phyloP scores from a whole-genome alignment of 495 filamentous ascomycete genomes.

The Xanthoparmelia taractica region DNA sequence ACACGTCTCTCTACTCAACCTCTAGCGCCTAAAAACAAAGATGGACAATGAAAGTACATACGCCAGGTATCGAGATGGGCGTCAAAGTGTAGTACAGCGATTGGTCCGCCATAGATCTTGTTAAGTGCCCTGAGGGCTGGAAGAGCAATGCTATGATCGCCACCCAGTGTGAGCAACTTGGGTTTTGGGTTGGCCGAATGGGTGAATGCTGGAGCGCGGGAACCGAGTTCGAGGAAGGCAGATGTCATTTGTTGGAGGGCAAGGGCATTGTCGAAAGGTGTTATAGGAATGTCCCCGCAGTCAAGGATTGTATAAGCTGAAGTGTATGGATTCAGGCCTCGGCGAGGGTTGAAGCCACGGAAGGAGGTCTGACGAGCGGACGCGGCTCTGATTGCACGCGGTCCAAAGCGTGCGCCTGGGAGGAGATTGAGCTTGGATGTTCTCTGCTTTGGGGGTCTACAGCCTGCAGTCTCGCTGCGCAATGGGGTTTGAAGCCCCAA shows the following conservation, averaged over 20 bases:
- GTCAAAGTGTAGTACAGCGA: slow-evolving; percentile 81
- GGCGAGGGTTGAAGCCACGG: slow-evolving; percentile 70
- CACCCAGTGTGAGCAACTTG: slow-evolving; percentile 70
- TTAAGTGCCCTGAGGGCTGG: slow-evolving; percentile 66
- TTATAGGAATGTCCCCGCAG: slow-evolving; percentile 76
- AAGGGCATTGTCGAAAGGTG: slow-evolving; percentile 68
- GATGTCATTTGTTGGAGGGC: slow-evolving; percentile 71
- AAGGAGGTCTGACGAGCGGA: slow-evolving; percentile 64
- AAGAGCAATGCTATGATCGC: slow-evolving; percentile 73
- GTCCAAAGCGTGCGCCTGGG: slow-evolving; percentile 70
- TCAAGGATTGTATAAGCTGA: slow-evolving; percentile 69
- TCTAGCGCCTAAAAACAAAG: background rate
- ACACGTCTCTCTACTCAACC: background rate
- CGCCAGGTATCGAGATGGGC: slow-evolving; percentile 76
- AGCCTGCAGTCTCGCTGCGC: no score
- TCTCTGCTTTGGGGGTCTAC: background rate
- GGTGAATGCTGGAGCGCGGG: slow-evolving; percentile 36
- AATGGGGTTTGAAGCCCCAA: no score
- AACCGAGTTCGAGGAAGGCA: slow-evolving; percentile 59
- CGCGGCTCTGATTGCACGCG: slow-evolving; percentile 72
- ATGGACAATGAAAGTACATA: background rate
- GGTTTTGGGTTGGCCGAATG: slow-evolving; percentile 39
- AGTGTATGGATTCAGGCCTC: slow-evolving; percentile 66
- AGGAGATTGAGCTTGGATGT: slow-evolving; percentile 19
- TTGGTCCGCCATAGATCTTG: slow-evolving; percentile 58